Percentiles rank a stretch among this genome's conserved stretches.
These are phyloP conservation scores for Glycyrrhiza uralensis DNA, from an alignment of 306 rosid species.

Conservation along the genomic window DNA sequence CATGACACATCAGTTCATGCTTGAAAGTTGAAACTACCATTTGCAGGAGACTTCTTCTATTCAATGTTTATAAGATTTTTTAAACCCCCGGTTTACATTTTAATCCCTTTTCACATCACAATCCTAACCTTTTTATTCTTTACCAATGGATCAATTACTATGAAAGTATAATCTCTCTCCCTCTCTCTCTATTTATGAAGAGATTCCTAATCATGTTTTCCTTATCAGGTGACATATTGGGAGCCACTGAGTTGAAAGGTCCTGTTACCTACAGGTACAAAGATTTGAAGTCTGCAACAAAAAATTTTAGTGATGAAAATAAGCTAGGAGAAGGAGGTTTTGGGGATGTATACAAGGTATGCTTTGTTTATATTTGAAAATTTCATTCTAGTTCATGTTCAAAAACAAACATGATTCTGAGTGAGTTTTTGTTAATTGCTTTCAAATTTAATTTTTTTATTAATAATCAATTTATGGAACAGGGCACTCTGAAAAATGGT, in stretches of 20 bases:
- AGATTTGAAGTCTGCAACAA: constrained; percentile 61
- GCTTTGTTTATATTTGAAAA: background rate
- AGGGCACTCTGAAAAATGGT: constrained; percentile 70
- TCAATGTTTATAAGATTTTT: background rate
- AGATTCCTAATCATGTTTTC: background rate
- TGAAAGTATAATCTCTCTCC: background rate
- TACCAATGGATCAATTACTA: background rate
- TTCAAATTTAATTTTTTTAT: background rate
- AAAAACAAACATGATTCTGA: background rate
- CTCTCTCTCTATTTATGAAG: background rate
- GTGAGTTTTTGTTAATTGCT: background rate
- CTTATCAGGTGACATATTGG: constrained; percentile 52
- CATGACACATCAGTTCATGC: background rate
- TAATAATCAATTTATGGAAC: background rate
- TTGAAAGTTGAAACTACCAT: constrained; percentile 8
- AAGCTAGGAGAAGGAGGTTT: constrained; percentile 81
- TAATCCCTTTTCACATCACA: background rate
- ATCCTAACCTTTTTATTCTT: background rate
- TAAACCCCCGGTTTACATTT: background rate
- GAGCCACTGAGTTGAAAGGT: constrained; percentile 65
- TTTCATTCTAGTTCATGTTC: background rate
- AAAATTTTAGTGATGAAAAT: constrained; percentile 49
- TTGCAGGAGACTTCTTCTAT: background rate
- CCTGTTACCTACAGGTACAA: constrained; percentile 49
- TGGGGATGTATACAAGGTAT: constrained; percentile 71